These are phyloP conservation scores for Nicotiana tomentosiformis DNA, from an alignment of 257 asterid species.

Conservation along the genomic window DNA sequence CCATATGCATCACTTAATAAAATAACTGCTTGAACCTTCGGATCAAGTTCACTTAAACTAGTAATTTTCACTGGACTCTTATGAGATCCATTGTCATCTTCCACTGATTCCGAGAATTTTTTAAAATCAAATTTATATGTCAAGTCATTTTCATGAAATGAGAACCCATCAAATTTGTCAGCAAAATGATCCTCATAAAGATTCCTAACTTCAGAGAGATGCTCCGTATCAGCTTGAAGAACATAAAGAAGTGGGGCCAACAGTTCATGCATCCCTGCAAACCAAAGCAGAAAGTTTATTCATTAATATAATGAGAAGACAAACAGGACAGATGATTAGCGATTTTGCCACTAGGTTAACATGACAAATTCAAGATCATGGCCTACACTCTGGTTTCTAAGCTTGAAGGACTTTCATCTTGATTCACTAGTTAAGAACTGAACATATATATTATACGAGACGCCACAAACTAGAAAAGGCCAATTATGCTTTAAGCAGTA, in stretches of 20 bases:
- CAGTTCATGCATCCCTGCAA: conserved; percentile 89
- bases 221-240: conserved; percentile 69
- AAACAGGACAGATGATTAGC: neutral
- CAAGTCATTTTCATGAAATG: conserved; percentile 65
- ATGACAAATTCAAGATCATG: neutral
- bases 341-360: neutral
- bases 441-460: neutral
- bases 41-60: conserved; percentile 55
- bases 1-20: conserved; percentile 82
- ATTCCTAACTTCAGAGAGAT: conserved; percentile 67
- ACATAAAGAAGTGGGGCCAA: conserved; percentile 81
- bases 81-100: conserved; percentile 30
- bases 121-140: conserved; percentile 72
- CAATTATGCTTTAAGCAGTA: neutral
- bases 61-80: conserved; percentile 32
- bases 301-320: conserved; percentile 8
- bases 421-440: neutral
- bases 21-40: conserved; percentile 55
- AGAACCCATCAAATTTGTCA: conserved; percentile 75
- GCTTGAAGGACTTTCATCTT: neutral
- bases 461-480: neutral
- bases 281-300: conserved; percentile 17
- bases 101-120: conserved; percentile 54
- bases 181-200: conserved; percentile 59
- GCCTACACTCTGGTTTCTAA: neutral